phyloP scores from a whole-genome alignment of 164 flowering plant genomes.

The Chloranthus sessilifolius region DNA sequence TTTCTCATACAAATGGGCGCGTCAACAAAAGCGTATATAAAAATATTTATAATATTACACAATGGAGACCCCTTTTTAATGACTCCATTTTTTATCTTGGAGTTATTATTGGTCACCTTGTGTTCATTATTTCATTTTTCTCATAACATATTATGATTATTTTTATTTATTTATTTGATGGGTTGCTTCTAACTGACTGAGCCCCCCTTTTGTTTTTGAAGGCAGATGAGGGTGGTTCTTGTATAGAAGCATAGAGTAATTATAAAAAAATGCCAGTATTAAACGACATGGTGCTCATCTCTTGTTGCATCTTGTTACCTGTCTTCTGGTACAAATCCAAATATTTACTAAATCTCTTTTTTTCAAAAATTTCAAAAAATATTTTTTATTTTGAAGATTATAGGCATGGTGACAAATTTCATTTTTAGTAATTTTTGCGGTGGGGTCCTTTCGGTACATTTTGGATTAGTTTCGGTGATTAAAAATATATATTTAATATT shows the following conservation, averaged over 20 bases:
- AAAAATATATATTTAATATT: too few species aligned
- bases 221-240: not conserved
- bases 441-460: too few species aligned
- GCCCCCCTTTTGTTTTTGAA: not conserved
- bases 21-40: conserved; percentile 16
- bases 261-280: conserved; percentile 5
- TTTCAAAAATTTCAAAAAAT: too few species aligned
- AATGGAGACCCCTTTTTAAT: conserved; percentile 1
- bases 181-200: conserved; percentile 6
- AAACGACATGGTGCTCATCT: conserved; percentile 10
- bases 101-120: conserved; percentile 2
- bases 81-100: not conserved
- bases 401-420: too few species aligned
- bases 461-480: too few species aligned
- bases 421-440: too few species aligned
- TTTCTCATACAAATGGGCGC: not conserved
- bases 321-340: conserved; percentile 11
- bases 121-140: not conserved
- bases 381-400: too few species aligned
- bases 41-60: not conserved
- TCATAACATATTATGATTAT: not conserved
- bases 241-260: conserved; percentile 11
- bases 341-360: too few species aligned
- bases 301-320: conserved; percentile 12
- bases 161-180: not conserved